These are phyloP conservation scores for Backusella circina DNA, from an alignment of 192 early-diverging fungal species.

Conservation along the genomic window DNA sequence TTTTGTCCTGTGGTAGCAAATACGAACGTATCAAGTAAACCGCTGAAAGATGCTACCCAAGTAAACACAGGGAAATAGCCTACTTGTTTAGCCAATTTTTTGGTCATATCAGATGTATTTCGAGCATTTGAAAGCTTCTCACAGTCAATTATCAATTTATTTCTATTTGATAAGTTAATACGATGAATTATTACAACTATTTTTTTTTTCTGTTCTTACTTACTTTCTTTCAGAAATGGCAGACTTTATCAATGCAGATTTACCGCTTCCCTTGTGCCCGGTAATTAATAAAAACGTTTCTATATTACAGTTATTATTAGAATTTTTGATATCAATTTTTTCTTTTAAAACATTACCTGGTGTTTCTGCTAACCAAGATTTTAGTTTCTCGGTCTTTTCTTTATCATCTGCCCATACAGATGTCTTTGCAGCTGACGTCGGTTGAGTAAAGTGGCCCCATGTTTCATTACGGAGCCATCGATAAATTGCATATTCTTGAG, in stretches of 20 bases:
- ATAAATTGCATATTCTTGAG: conserved; percentile 57
- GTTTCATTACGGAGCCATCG: conserved; percentile 58
- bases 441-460: conserved; percentile 6
- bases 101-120: conserved; percentile 71
- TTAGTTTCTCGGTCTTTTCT: conserved; percentile 51
- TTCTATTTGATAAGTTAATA: conserved; percentile 18
- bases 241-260: conserved; percentile 69
- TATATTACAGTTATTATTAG: not conserved
- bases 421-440: conserved; percentile 23
- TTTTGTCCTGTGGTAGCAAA: conserved; percentile 89
- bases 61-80: conserved; percentile 92
- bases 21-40: conserved; percentile 79
- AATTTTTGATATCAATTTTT: not conserved
- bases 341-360: conserved; percentile 37
- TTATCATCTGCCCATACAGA: conserved; percentile 56
- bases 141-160: conserved; percentile 77
- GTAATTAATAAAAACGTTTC: conserved; percentile 83
- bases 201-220: conserved; percentile 13
- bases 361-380: conserved; percentile 51
- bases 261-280: conserved; percentile 85
- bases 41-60: conserved; percentile 66
- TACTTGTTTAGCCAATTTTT: conserved; percentile 76
- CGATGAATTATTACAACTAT: not conserved
- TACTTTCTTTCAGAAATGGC: conserved; percentile 63
- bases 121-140: conserved; percentile 71